These are phyloP conservation scores for Dictyostelium firmibasis DNA, from an alignment of 78 protist species.

Conservation along the genomic window DNA sequence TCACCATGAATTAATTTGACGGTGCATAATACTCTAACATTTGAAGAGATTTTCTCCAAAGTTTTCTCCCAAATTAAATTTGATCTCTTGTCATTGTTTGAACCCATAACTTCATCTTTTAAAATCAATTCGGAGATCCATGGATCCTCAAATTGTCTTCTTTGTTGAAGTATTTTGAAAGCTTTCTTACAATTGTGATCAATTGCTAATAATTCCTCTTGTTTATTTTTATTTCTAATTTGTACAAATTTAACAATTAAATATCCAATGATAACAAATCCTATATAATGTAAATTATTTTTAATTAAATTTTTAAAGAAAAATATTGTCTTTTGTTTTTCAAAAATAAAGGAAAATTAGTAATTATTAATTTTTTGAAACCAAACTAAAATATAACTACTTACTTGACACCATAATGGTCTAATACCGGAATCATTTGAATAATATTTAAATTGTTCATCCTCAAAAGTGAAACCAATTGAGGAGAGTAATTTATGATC, in stretches of 20 bases:
- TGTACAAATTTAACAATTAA: background rate
- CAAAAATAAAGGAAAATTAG: background rate
- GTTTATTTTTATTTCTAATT: background rate
- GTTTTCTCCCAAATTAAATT: slow-evolving; percentile 31
- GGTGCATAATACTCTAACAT: slow-evolving; percentile 12
- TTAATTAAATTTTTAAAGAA: background rate
- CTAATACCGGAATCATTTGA: background rate
- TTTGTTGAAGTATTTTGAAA: background rate
- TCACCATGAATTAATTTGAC: slow-evolving; percentile 40
- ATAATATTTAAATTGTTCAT: background rate
- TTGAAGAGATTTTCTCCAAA: background rate
- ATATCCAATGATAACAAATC: background rate
- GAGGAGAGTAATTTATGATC: background rate
- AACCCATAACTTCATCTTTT: slow-evolving; percentile 43
- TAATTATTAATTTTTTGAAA: background rate
- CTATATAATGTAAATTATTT: slow-evolving; percentile 4
- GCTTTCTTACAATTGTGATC: background rate
- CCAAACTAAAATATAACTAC: too few species aligned
- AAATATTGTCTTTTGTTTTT: background rate
- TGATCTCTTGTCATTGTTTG: background rate
- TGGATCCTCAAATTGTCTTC: slow-evolving; percentile 36
- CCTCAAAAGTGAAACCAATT: background rate
- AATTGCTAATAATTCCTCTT: slow-evolving; percentile 24
- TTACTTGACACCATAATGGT: slow-evolving; percentile 70
- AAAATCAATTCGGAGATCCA: slow-evolving; percentile 44